Evolutionary conservation across 331 rosid genomes (phyloP), one percentile per base, ranked within the genome.

Genomic region (Saraca asoca): DNA sequence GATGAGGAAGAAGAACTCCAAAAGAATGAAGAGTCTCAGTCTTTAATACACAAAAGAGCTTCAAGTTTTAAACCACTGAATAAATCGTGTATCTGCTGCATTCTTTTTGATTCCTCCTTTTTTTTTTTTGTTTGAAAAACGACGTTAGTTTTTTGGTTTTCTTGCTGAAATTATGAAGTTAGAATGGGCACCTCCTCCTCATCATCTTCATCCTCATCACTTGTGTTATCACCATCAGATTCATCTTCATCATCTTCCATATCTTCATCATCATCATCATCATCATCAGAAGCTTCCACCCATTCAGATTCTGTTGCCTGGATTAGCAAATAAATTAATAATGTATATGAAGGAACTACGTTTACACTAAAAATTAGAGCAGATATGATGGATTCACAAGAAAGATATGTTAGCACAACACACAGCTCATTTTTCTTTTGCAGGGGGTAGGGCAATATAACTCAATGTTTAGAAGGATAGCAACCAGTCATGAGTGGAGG

Each of bases 221-320:
- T 69, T 17, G 69, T 50, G 55, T 50, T 54, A 19, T 79, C 80
- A 0, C 66, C 77, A 39, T 79, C 81, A 5, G 76, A 63, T 64
- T 72, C 91, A 54, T 79, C 88, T 15, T 82, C 94, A 0, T 81
- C 92, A 31, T 74, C 83, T 8, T 82, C 95, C 35, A 58, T 85
- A 24, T 87, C 88, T 1, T 81, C 91, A 8, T 85, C 95, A 14
- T 83, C 97, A 60, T 90, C 96, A 2, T 79, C 87, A 53, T 85
- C 89, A 14, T 83, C 97, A 60, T 90, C 96, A 2, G 95, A 89
- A 51, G 75, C 95, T 75, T 90, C 98, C 49, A 94, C 85, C 98
- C 98, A 94, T 83, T 94, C 98, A 70, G 98, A 84, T 72, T 84
- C 87, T 0, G 98, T 84, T 51, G 88, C 95, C 97, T 91, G 67